phyloP scores from a whole-genome alignment of 768 basidiomycete genomes.

The Fistulinella prunicolor region DNA sequence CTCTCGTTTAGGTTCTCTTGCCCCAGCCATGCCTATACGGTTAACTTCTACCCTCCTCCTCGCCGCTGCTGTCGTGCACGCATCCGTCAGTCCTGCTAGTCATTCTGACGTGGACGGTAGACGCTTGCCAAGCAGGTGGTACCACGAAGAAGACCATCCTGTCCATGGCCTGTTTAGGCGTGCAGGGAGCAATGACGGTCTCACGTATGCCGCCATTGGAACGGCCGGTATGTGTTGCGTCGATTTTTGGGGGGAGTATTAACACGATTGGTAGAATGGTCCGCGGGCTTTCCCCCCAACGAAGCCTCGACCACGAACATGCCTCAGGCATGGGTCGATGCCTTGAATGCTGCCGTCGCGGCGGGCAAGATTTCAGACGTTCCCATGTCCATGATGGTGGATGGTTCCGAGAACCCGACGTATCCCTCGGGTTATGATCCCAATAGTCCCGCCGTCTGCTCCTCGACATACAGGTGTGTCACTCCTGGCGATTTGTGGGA shows the following conservation, averaged over 20 bases:
- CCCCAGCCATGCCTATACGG: constrained; percentile 23
- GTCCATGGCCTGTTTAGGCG: constrained; percentile 64
- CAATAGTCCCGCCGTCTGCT: constrained; percentile 59
- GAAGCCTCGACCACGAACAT: constrained; percentile 49
- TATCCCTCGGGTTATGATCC: constrained; percentile 43
- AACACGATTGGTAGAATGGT: constrained; percentile 49
- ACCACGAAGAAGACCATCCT: constrained; percentile 58
- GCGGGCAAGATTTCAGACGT: constrained; percentile 75
- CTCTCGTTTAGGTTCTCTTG: constrained; percentile 38
- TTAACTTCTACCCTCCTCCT: constrained; percentile 26
- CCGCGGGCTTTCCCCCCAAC: constrained; percentile 53
- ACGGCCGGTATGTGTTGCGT: constrained; percentile 45
- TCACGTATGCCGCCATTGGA: constrained; percentile 53
- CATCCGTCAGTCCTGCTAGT: constrained; percentile 16
- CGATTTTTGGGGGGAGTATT: neutral
- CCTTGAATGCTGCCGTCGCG: constrained; percentile 61
- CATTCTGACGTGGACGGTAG: constrained; percentile 18
- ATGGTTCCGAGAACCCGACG: constrained; percentile 27
- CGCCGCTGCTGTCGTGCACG: constrained; percentile 21
- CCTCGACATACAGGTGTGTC: constrained; percentile 68
- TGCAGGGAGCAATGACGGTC: constrained; percentile 41
- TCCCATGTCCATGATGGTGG: constrained; percentile 41
- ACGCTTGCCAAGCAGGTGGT: constrained; percentile 47
- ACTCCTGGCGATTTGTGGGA: constrained; percentile 68
- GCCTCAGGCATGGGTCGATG: constrained; percentile 70